phyloP scores from a whole-genome alignment of 371 early-diverging fungal species.

The Mucor saturninus region DNA sequence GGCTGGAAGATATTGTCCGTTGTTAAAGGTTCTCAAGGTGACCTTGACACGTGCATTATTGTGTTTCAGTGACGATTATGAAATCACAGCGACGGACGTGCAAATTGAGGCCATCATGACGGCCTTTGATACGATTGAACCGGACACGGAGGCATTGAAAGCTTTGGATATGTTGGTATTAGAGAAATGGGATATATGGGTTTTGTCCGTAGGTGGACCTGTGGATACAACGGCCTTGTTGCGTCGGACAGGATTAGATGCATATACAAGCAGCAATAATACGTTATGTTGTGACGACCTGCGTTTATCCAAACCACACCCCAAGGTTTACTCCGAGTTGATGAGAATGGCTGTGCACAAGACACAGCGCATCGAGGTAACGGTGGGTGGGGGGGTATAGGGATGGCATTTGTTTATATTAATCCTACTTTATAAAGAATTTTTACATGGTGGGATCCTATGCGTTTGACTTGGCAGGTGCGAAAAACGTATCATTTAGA shows the following conservation, averaged over 20 bases:
- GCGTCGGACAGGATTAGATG: neutral
- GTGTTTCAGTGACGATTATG: conserved; percentile 12
- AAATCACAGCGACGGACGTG: conserved; percentile 13
- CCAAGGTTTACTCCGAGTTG: conserved; percentile 46
- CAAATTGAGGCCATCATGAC: conserved; percentile 19
- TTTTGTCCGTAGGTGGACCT: conserved; percentile 28
- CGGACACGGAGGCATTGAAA: conserved; percentile 7
- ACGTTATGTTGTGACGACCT: conserved; percentile 44
- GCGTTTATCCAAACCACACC: conserved; percentile 45
- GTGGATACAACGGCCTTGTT: conserved; percentile 21
- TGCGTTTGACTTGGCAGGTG: conserved; percentile 48
- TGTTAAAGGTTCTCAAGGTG: conserved; percentile 25
- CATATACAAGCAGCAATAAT: conserved; percentile 16
- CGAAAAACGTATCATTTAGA: conserved; percentile 40
- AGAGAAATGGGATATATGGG: conserved; percentile 45
- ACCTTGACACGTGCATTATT: conserved; percentile 29
- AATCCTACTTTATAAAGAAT: conserved; percentile 23
- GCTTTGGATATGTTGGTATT: conserved; percentile 2
- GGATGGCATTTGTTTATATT: neutral
- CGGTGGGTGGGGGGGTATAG: neutral
- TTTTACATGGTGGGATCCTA: conserved; percentile 43
- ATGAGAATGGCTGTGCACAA: conserved; percentile 43
- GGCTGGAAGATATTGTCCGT: conserved; percentile 36
- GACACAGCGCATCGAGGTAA: conserved; percentile 49
- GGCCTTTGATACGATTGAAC: conserved; percentile 26